A percentile compares a stretch with the other conserved stretches of the same genome.
phyloP scores from a whole-genome alignment of 257 asterid genomes.

The Lithospermum erythrorhizon region DNA sequence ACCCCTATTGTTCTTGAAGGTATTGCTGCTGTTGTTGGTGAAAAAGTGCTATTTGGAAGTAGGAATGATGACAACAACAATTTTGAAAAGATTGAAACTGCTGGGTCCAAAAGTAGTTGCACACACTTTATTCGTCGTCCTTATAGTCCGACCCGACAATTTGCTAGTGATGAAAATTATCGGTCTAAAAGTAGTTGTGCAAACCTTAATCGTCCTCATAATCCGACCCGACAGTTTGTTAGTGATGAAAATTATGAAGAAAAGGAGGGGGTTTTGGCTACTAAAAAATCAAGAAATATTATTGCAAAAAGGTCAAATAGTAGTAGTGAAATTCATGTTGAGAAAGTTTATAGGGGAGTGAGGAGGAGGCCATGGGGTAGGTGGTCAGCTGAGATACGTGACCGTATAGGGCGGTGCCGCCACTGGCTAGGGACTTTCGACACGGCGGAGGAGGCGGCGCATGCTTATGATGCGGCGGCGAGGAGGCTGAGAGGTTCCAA shows the following conservation, averaged over 20 bases:
- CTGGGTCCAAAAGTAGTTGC: too few species aligned
- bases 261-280: not conserved
- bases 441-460: constrained; percentile 87
- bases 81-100: not conserved
- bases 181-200: too few species aligned
- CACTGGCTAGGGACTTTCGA: constrained; percentile 91
- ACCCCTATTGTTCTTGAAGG: constrained; percentile 58
- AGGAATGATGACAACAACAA: not conserved
- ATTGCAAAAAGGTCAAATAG: not conserved
- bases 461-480: constrained; percentile 90
- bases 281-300: not conserved
- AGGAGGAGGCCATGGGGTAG: constrained; percentile 89
- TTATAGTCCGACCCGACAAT: too few species aligned
- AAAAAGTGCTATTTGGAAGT: constrained; percentile 46
- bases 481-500: constrained; percentile 64
- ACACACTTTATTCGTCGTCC: too few species aligned
- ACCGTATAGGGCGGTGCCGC: constrained; percentile 76
- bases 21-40: constrained; percentile 81
- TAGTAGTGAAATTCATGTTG: not conserved
- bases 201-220: too few species aligned
- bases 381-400: constrained; percentile 88
- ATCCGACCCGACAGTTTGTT: too few species aligned
- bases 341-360: constrained; percentile 52
- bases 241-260: not conserved
- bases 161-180: too few species aligned